Base-by-base conservation (phyloP, 345 rosid species). In the Euclidium syriacum region DNA sequence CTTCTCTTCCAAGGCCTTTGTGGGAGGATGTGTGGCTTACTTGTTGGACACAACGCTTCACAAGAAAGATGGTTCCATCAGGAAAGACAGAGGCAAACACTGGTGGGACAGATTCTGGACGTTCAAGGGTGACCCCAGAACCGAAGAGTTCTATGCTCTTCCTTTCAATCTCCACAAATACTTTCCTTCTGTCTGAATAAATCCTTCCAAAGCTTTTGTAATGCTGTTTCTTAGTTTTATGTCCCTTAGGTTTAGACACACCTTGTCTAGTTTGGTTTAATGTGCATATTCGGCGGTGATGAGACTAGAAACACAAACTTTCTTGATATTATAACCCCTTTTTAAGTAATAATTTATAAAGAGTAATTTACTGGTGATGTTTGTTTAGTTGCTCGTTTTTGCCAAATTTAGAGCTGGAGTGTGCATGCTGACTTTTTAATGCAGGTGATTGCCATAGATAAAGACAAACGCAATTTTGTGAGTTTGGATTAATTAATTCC, bases 21-120 rank as follows among this genome's bases (percentile, higher is more conserved):
- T 90, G 9, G 99, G 96, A 5, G 97, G 96, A 40, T 49, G 69
- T 10, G 58, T 88, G 63, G 97, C 97, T 10, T 85, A 67, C 62
- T 85, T 94, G 73, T 83, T 90, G 10, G 97, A 90, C 77, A 84
- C 72, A 38, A 90, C 97, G 1, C 64, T 94, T 66, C 83, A 79
- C 65, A 72, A 62, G 55, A 87, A 64, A 69, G 86, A 79, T 26
- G 53, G 63, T 41, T 29, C 68, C 8, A 65, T 81, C 40, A 81
- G 85, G 83, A 94, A 90, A 75, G 99, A 94, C 78, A 24, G 97
- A 53, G 99, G 99, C 22, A 84, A 77, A 74, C 92, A 87, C 64
- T 94, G 99, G 99, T 90, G 99, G 99, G 90, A 80, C 69, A 94
- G 39, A 41, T 94, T 85, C 89, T 52, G 73, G 76, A 67, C 84